Evolutionary conservation across 768 basidiomycete genomes (phyloP).

Genomic region (Amanita jacksonii): DNA sequence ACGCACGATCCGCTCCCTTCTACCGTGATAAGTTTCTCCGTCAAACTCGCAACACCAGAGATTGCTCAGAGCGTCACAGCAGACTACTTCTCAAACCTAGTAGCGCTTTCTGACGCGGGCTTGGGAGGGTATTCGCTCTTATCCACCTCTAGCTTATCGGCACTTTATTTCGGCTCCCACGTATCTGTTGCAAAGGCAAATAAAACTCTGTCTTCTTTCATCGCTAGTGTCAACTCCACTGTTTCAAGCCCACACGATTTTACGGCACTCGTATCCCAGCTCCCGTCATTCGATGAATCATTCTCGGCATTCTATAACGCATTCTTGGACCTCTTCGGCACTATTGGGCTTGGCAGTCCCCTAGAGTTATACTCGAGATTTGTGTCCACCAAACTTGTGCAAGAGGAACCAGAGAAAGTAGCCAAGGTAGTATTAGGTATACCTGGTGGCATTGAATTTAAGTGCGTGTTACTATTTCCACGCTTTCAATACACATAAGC

Average conservation of each 20-base stretch:
- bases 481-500: too few species aligned
- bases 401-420: too few species aligned
- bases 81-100: constrained; percentile 25
- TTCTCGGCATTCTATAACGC: too few species aligned
- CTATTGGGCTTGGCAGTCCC: neutral
- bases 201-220: neutral
- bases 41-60: constrained; percentile 18
- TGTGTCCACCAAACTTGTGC: neutral
- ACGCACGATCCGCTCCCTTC: constrained; percentile 25
- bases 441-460: constrained; percentile 16
- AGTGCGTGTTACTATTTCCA: constrained; percentile 13
- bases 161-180: constrained; percentile 14
- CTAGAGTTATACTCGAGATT: neutral
- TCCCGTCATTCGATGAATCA: too few species aligned
- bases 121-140: constrained; percentile 32
- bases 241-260: too few species aligned
- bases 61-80: constrained; percentile 21
- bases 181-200: neutral
- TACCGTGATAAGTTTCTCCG: neutral
- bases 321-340: neutral
- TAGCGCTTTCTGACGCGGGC: constrained; percentile 28
- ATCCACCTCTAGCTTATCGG: constrained; percentile 9
- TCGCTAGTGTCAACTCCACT: neutral
- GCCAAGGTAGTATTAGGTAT: too few species aligned
- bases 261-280: too few species aligned